These are phyloP conservation scores for Aspergillus costaricaensis DNA, from an alignment of 2,329 filamentous ascomycete species.

Conservation along the genomic window DNA sequence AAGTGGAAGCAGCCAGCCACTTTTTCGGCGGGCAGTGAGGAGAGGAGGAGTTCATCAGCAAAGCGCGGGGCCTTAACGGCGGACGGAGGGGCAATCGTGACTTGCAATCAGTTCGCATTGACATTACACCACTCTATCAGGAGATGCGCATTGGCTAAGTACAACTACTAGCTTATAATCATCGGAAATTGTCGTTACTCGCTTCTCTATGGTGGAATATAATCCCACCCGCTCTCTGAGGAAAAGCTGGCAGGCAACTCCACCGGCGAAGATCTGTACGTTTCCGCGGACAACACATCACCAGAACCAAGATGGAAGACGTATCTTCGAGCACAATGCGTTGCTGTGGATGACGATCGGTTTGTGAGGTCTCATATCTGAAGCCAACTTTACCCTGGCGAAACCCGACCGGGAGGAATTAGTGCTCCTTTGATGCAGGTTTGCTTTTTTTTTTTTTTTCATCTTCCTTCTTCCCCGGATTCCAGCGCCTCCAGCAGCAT, in stretches of 20 bases:
- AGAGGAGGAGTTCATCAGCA: too few species aligned
- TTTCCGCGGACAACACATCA: slow-evolving; percentile 6
- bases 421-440: not conserved
- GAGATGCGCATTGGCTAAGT: not conserved
- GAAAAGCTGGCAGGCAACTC: not conserved
- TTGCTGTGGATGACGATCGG: not conserved
- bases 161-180: too few species aligned
- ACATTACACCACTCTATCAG: not conserved
- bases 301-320: not conserved
- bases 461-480: not conserved
- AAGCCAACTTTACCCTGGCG: not conserved
- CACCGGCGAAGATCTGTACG: not conserved
- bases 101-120: not conserved
- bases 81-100: not conserved
- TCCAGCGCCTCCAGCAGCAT: not conserved
- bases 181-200: too few species aligned
- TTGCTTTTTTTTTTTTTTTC: not conserved
- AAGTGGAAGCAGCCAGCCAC: not conserved
- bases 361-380: not conserved
- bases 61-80: not conserved
- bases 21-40: too few species aligned
- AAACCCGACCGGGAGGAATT: not conserved
- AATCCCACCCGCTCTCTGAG: not conserved
- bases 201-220: not conserved
- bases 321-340: not conserved